These are phyloP conservation scores for Hericium erinaceus DNA, from an alignment of 768 basidiomycete genomes.

Conservation along the genomic window DNA sequence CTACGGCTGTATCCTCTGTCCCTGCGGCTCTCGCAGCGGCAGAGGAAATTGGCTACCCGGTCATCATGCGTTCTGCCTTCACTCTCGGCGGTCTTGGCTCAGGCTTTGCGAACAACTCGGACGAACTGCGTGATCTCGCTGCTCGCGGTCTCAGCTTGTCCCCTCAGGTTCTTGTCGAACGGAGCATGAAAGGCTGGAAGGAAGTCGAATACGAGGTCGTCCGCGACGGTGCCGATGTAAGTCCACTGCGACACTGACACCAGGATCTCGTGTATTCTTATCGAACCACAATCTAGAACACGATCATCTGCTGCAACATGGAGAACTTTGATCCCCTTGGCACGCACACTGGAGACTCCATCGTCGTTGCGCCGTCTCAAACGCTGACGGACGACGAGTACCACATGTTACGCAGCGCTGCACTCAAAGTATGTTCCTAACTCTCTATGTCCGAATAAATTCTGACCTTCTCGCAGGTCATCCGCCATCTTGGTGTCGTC, in stretches of 20 bases:
- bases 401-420: conserved; percentile 97
- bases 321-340: conserved; percentile 99
- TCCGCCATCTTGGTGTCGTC: conserved; percentile 83
- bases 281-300: conserved; percentile 49
- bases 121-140: conserved; percentile 89
- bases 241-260: conserved; percentile 21
- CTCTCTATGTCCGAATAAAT: background rate
- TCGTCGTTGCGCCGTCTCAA: conserved; percentile 97
- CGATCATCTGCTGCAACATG: conserved; percentile 99
- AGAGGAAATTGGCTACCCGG: conserved; percentile 79
- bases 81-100: conserved; percentile 93
- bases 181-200: conserved; percentile 99
- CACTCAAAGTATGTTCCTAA: conserved; percentile 66
- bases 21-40: conserved; percentile 63
- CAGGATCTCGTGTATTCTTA: background rate
- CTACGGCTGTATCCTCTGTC: conserved; percentile 1
- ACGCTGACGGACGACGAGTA: conserved; percentile 97
- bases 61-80: conserved; percentile 95
- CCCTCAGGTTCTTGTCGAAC: conserved; percentile 95
- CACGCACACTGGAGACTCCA: conserved; percentile 98
- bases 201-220: conserved; percentile 99
- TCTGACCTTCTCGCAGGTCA: conserved; percentile 19
- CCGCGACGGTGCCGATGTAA: conserved; percentile 90
- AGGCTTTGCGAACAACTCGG: conserved; percentile 90
- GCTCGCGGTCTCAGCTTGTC: conserved; percentile 86